Evolutionary conservation across 257 asterid species (phyloP), one percentile per base, ranked within the genome.

Genomic region (Scutellaria minor): DNA sequence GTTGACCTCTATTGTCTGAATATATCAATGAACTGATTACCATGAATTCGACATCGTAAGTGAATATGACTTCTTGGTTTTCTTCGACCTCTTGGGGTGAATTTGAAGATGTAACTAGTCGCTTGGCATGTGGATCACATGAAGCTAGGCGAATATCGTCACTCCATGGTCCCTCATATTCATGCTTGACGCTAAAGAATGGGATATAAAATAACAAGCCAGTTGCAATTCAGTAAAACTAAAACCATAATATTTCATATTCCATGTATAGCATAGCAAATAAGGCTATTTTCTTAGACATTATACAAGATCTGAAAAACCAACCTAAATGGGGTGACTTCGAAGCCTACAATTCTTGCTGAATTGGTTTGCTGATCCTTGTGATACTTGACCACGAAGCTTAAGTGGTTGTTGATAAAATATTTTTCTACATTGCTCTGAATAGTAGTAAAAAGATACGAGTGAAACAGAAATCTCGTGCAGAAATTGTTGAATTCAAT

Each of bases 281-380:
- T 9, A 71, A 0, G 24, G 40, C 54, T 56, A 44, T 40, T n/a
- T 52, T 39, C 20, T 27, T 39, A 58, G 7, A 60, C n/a, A 59
- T 11, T 31, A 10, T n/a, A 31, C 59, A 18, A 18, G 13, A 58
- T 42, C 35, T 9, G 8, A 59, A 44, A 48, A 11, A 64, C 87
- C 72, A 50, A 88, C 96, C 96, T 89, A 69, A 46, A 86, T 64
- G 89, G 93, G 62, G 82, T 82, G 78, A 89, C 92, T 84, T 89
- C 96, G 50, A 89, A 89, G 58, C 96, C 96, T 20, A 89, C 96
- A 53, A 89, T 89, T 77, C 96, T 86, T 27, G 92, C 80, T 1
- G 89, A 70, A 70, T 77, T 85, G 46, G 86, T 77, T 77, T 78
- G 84, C 73, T 65, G 73, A 76, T 89, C 96, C 76, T 75, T 86